Base-by-base conservation (phyloP, 176 grass and related monocot genomes). In the Stipa capillata region DNA sequence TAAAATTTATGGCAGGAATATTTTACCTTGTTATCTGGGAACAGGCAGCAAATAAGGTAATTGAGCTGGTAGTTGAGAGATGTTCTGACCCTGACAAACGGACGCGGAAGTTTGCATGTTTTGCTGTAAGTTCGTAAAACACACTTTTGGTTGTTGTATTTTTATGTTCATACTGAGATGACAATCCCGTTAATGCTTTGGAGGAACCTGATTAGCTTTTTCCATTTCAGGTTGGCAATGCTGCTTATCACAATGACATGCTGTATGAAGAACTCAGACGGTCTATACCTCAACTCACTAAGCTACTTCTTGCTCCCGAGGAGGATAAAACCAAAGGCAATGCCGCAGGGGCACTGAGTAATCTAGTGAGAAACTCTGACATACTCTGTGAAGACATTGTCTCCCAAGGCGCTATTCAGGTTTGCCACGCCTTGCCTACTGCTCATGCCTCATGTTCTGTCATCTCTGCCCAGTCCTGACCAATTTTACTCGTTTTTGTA, bases 241-340 rank as follows among this genome's bases (percentile, higher is more conserved):
- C 91, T 72, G 95, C 95, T 80, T 98, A 98, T 74, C 95, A 94
- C 84, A 98, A 98, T 83, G 95, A 90, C 50, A 76, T 74, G 83
- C 80, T 98, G 20, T 98, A 98, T 59, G 91, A 98, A 80, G 83
- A 90, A 44, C 82, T 98, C 8, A 69, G 89, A 65, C 77, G 69
- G 56, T 94, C 89, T 48, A 88, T 98, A 85, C 92, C 89, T 92
- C 95, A 89, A 54, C 80, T 98, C 29, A 83, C 95, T 5, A 92
- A 82, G 44, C 55, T 98, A 83, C 87, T 98, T 44, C 79, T 94
- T 57, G 83, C 85, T 13, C 54, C 87, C 1, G 95, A 98, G 87
- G 95, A 97, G 82, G 92, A 94, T 79, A 98, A 97, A 91, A 98
- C 92, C 17, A 98, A 94, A 83, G 84, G 90, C 69, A 98, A 98